Conservation (phyloP, 306 rosid genomes). For the Quercus engelmannii region DNA sequence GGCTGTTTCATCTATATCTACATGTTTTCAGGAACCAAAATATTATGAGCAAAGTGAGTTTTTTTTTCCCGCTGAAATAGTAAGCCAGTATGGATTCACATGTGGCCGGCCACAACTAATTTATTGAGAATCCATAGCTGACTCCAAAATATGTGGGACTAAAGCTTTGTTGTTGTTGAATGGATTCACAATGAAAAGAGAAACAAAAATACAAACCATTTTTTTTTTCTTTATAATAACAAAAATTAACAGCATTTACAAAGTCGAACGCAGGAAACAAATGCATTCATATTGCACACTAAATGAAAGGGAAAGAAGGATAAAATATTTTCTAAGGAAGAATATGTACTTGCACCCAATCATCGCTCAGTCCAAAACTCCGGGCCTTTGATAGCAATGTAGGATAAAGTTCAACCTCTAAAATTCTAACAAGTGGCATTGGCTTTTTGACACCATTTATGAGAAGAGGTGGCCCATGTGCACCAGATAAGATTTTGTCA, state of each 20-base stretch:
- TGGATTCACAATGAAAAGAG: background rate
- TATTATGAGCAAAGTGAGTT: background rate
- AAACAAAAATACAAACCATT: background rate
- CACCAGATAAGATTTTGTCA: constrained; percentile 74
- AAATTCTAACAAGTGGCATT: constrained; percentile 83
- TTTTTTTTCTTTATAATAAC: background rate
- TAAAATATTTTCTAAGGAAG: constrained; percentile 14
- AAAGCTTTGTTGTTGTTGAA: too few relatives aligned
- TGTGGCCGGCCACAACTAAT: too few relatives aligned
- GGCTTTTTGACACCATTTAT: constrained; percentile 84
- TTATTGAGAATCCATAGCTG: too few relatives aligned
- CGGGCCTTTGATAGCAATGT: constrained; percentile 95
- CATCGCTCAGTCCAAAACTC: constrained; percentile 84
- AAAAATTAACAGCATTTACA: background rate
- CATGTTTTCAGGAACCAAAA: background rate
- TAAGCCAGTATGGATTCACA: background rate
- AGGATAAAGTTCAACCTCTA: constrained; percentile 95
- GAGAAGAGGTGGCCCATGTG: constrained; percentile 73
- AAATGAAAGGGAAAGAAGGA: constrained; percentile 5
- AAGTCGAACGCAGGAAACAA: background rate
- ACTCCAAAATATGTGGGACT: too few relatives aligned
- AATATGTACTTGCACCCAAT: constrained; percentile 77
- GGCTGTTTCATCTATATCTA: background rate
- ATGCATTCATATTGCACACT: background rate
- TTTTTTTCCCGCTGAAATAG: background rate